Base-by-base conservation (phyloP, 2,329 filamentous ascomycete genomes). In the Pyrenophora graminea region DNA sequence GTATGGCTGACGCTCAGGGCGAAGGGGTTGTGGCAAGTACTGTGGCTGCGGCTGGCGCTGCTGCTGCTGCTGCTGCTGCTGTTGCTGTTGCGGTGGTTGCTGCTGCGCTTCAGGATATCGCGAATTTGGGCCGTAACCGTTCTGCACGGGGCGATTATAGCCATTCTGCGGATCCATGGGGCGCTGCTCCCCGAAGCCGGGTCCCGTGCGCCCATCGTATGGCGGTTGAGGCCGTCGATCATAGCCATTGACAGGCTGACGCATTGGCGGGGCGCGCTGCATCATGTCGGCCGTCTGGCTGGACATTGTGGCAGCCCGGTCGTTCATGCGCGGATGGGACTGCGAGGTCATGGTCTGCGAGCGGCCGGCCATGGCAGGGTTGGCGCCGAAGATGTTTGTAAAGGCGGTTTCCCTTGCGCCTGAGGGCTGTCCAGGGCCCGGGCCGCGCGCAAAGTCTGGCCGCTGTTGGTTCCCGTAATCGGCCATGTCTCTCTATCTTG, bases 291-390 rank as follows among this genome's bases (percentile, higher is more conserved):
- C 69, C 33, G 75, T 76, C 53, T 79, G 74, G 23, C 64, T 64
- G 10, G 75, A 75, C 78, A 80, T 80, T 48, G 91, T 95, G 61
- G 90, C 87, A 40, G 91, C 90, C 64, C 92, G 85, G 62, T 89
- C 89, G 44, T 80, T 78, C 45, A 80, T 79, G 52, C 82, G 64
- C 77, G 83, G 84, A 52, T 80, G 76, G 27, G 87, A 82, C 59
- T 91, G 87, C 48, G 89, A 91, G 58, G 87, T 94, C 91, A 97
- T 97, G 21, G 93, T 97, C 70, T 97, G 92, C 51, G 92, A 95
- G 73, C 94, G 88, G 51, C 93, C 93, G 39, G 90, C 66, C 69
- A 71, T 65, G 55, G 69, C 85, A 39, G 91, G 91, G 59, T 90
- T 91, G 59, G 90, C 86, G 63, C 93, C 94, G 73, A 97, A 99